These are phyloP conservation scores for Zygosaccharomyces siamensis DNA, from an alignment of 805 yeast species.

Conservation along the genomic window DNA sequence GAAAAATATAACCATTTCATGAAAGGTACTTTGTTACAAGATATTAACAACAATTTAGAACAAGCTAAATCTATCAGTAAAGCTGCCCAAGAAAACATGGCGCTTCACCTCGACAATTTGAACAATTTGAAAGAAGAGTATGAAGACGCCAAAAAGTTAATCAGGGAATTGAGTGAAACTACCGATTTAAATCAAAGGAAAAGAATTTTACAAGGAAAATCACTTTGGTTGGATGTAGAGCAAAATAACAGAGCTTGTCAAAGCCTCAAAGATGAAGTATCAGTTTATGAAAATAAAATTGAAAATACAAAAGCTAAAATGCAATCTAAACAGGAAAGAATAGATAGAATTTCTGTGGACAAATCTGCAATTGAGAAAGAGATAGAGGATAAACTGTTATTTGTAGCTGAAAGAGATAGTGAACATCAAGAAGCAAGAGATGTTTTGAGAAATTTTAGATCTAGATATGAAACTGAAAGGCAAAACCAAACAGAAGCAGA, in stretches of 20 bases:
- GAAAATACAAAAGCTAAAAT: slow-evolving; percentile 17
- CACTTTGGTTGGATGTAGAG: slow-evolving; percentile 43
- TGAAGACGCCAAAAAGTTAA: slow-evolving; percentile 40
- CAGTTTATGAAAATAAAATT: slow-evolving; percentile 18
- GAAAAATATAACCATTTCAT: slow-evolving; percentile 73
- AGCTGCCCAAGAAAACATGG: slow-evolving; percentile 39
- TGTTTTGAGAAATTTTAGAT: slow-evolving; percentile 14
- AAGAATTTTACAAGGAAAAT: slow-evolving; percentile 43
- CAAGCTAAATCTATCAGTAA: slow-evolving; percentile 36
- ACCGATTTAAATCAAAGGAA: slow-evolving; percentile 39
- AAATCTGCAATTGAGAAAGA: slow-evolving; percentile 16
- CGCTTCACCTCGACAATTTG: slow-evolving; percentile 38
- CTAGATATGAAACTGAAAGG: slow-evolving; percentile 21
- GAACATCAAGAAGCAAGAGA: slow-evolving; percentile 19
- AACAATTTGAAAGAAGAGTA: slow-evolving; percentile 38
- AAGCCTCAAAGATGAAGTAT: slow-evolving; percentile 16
- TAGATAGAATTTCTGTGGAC: slow-evolving; percentile 27
- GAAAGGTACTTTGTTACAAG: slow-evolving; percentile 72
- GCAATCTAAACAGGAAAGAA: slow-evolving; percentile 23
- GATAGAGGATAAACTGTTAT: slow-evolving; percentile 12
- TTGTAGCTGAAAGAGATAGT: slow-evolving; percentile 19
- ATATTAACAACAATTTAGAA: slow-evolving; percentile 52
- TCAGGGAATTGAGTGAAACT: slow-evolving; percentile 39
- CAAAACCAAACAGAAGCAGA: slow-evolving; percentile 22
- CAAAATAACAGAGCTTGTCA: slow-evolving; percentile 19